A percentile compares a stretch with the other conserved stretches of the same genome.
Conservation (phyloP, 768 basidiomycete genomes). For the Mrakia blollopis region DNA sequence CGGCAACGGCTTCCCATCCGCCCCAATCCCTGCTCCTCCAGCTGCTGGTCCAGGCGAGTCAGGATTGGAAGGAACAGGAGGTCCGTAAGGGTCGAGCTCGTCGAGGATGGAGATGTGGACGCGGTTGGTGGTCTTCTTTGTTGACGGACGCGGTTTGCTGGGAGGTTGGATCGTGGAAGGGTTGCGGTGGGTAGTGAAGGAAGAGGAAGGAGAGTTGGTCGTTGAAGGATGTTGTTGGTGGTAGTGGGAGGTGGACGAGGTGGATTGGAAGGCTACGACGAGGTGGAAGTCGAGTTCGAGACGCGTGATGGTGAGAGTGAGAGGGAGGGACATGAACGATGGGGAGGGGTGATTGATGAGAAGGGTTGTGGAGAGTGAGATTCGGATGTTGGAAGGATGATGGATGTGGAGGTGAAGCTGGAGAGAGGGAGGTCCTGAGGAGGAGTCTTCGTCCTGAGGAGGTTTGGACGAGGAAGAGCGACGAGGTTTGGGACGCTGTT, state of each 20-base stretch:
- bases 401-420: constrained; percentile 81
- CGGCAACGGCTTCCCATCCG: constrained; percentile 23
- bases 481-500: not conserved
- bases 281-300: constrained; percentile 81
- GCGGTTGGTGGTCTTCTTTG: constrained; percentile 50
- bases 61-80: constrained; percentile 46
- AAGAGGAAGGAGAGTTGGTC: not conserved
- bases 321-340: constrained; percentile 93
- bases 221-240: not conserved
- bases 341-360: constrained; percentile 95
- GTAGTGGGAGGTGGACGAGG: not conserved
- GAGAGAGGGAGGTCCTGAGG: constrained; percentile 52
- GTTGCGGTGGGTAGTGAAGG: not conserved
- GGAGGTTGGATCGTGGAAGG: not conserved
- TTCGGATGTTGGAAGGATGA: constrained; percentile 74
- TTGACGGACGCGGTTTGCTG: constrained; percentile 45
- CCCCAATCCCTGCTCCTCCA: not conserved
- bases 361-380: constrained; percentile 85
- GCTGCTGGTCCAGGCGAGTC: not conserved
- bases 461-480: constrained; percentile 17
- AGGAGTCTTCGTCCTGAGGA: constrained; percentile 9
- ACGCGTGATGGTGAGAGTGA: constrained; percentile 86
- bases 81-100: constrained; percentile 78
- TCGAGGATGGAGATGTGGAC: constrained; percentile 86
- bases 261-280: constrained; percentile 79